Evolutionary conservation across 768 basidiomycete species (phyloP), one percentile per base, ranked within the genome.

Genomic region (Dentipellis sp.): DNA sequence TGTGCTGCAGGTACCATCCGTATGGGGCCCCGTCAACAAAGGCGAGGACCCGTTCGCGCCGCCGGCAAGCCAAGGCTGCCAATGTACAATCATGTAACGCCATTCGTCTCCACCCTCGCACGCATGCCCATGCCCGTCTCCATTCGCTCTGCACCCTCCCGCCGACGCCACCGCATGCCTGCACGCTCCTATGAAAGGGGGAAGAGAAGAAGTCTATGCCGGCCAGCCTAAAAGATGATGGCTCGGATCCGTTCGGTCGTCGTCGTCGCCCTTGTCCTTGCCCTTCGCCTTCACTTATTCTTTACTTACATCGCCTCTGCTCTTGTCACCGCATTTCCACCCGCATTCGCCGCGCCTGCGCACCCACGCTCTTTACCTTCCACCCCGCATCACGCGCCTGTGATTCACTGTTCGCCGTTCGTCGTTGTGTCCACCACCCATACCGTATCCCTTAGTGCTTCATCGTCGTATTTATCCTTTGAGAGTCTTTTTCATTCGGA

Each of bases 21-120:
- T 99, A 1, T 99, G 97, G 97, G 97, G 97, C 10, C 86, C 91
- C 21, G 85, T 95, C n/a, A 83, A 83, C 61, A 90, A 88, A 66
- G 83, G 82, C 45, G 91, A 95, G 57, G 95, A 99, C 68, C 95
- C 95, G 50, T 98, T 93, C 66, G 87, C 86, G 22, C 88, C 86
- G 54, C 83, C 82, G 67, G 71, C 76, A 55, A 65, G 64, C 42
- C 78, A 72, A 52, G 78, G 74, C 52, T 84, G 83, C 58, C 53
- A 53, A 23, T 53, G 53, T 35, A 16, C 34, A n/a, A 35, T 53
- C 53, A 53, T 53, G 53, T 53, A 53, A 35, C 48, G 42, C 42
- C 10, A 17, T 19, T 45, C 39, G n/a, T 19, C 42, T 45, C 42
- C 42, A n/a, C n/a, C 42, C 42, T 45, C 42, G 42, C 19, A 17